Evolutionary conservation across 352 stramenopile species (phyloP).

Genomic region (Peronospora destructor): DNA sequence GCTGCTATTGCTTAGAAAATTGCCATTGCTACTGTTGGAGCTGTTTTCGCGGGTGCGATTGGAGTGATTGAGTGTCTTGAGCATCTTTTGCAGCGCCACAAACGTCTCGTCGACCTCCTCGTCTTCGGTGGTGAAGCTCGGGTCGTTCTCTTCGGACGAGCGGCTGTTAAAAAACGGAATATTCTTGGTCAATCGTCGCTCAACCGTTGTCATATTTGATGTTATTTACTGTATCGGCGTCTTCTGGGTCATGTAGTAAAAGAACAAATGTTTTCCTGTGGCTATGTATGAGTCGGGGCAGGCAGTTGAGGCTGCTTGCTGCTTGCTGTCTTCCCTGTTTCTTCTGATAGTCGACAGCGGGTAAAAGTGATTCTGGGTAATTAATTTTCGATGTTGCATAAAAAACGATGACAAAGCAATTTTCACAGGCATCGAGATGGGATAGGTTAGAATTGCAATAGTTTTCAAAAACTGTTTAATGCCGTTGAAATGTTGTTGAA

Average conservation of each 20-base stretch:
- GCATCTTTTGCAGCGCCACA: slow-evolving; percentile 63
- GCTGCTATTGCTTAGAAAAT: slow-evolving; percentile 5
- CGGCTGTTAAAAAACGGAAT: slow-evolving; percentile 37
- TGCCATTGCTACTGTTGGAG: slow-evolving; percentile 13
- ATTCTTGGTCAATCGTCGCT: slow-evolving; percentile 41
- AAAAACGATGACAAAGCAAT: too few species aligned
- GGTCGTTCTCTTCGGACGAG: slow-evolving; percentile 31
- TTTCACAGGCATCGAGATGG: too few species aligned
- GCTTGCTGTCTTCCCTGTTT: too few species aligned
- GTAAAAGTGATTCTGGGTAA: too few species aligned
- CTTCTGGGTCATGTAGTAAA: slow-evolving; percentile 19
- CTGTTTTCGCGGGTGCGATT: slow-evolving; percentile 10
- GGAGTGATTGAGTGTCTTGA: slow-evolving; percentile 53
- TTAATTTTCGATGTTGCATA: too few species aligned
- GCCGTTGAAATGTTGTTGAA: too few species aligned
- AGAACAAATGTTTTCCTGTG: neutral
- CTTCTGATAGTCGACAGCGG: too few species aligned
- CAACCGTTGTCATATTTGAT: slow-evolving; percentile 15
- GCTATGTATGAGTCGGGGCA: too few species aligned
- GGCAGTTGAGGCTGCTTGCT: too few species aligned
- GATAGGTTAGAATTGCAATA: too few species aligned
- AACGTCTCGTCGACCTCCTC: slow-evolving; percentile 79
- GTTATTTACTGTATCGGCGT: neutral
- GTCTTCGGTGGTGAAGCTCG: slow-evolving; percentile 48
- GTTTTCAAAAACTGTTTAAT: too few species aligned